Evolutionary conservation across 768 basidiomycete genomes (phyloP).

Genomic region (Clavulina sp.): DNA sequence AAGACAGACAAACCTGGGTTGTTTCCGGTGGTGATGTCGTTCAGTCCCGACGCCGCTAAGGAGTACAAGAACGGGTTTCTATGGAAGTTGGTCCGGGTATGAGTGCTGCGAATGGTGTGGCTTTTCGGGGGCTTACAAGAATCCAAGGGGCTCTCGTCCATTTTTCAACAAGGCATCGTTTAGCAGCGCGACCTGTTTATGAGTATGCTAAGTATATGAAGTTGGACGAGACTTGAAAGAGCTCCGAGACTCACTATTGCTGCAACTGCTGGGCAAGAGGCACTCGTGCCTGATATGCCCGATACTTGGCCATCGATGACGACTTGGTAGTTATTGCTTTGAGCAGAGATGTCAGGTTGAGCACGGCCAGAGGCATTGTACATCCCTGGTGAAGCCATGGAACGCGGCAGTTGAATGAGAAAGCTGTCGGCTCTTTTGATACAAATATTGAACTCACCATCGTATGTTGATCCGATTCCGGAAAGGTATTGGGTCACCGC

Average conservation of each 20-base stretch:
- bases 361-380: slow-evolving; percentile 5
- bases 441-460: background rate
- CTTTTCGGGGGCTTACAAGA: slow-evolving; percentile 5
- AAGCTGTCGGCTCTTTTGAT: too few species aligned
- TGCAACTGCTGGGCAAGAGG: slow-evolving; percentile 2
- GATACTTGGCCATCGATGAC: background rate
- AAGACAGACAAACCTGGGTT: slow-evolving; percentile 32
- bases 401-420: background rate
- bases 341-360: slow-evolving; percentile 6
- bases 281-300: slow-evolving; percentile 4
- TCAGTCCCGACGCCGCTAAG: slow-evolving; percentile 17
- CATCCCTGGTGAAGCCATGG: background rate
- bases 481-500: slow-evolving; percentile 1
- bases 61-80: background rate
- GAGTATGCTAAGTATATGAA: too few species aligned
- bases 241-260: too few species aligned
- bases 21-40: slow-evolving; percentile 30
- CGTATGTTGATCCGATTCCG: background rate
- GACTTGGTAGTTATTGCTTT: background rate
- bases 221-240: too few species aligned
- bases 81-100: background rate
- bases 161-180: slow-evolving; percentile 5
- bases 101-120: too few species aligned
- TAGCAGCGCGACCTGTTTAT: slow-evolving; percentile 1
- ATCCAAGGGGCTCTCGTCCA: slow-evolving; percentile 5